These are phyloP conservation scores for Jamesozyma gamospora DNA, from an alignment of 805 yeast species.

Conservation along the genomic window DNA sequence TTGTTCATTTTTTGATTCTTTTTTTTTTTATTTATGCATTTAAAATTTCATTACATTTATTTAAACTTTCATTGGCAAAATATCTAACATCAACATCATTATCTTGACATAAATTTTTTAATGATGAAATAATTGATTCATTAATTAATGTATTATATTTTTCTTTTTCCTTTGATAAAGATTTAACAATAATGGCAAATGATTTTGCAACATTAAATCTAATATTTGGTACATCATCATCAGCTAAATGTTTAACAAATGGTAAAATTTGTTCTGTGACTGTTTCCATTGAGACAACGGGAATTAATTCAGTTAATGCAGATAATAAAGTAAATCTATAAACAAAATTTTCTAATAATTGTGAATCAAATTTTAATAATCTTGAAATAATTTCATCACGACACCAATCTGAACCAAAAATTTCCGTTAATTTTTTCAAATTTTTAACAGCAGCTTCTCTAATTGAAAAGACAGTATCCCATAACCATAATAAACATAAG, in stretches of 20 bases:
- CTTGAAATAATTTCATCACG: constrained; percentile 71
- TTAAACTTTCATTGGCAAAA: constrained; percentile 62
- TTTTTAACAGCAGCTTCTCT: constrained; percentile 92
- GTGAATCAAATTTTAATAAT: constrained; percentile 42
- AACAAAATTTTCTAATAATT: constrained; percentile 54
- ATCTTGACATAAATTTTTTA: constrained; percentile 59
- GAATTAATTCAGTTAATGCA: constrained; percentile 73
- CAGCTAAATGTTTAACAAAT: constrained; percentile 58
- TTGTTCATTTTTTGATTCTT: too few relatives aligned
- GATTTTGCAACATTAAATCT: constrained; percentile 92
- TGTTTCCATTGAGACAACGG: constrained; percentile 52
- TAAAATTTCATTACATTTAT: constrained; percentile 19
- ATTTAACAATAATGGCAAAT: constrained; percentile 49
- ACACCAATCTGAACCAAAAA: constrained; percentile 93
- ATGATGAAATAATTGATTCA: constrained; percentile 48
- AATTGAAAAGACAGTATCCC: constrained; percentile 95
- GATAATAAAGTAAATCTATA: constrained; percentile 86
- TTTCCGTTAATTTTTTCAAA: constrained; percentile 65
- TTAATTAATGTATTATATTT: constrained; percentile 32
- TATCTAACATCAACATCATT: constrained; percentile 82
- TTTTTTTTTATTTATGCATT: constrained; percentile 1
- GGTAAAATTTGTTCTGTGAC: constrained; percentile 65
- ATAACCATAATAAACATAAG: constrained; percentile 92
- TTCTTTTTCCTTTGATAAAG: constrained; percentile 29
- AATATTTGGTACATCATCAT: constrained; percentile 87